Evolutionary conservation across 768 basidiomycete species (phyloP), one percentile per base, ranked within the genome.

Genomic region (Daedalea quercina): DNA sequence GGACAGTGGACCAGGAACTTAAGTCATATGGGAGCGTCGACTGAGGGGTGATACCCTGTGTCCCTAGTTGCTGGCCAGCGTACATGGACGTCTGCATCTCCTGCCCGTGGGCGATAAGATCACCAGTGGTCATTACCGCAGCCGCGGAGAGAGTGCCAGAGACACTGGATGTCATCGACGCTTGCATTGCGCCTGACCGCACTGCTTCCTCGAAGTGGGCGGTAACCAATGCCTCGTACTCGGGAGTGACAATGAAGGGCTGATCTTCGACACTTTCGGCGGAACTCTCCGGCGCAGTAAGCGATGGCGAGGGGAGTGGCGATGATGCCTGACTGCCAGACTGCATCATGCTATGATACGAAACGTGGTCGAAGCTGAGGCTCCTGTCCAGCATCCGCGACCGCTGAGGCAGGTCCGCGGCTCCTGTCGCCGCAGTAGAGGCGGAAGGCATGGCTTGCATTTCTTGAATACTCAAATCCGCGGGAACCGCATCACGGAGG

Each of bases 241-340:
- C 63, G n/a, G 62, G 57, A 34, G 61, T 57, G 42, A 66, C 54
- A 33, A 66, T 50, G 60, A 66, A 66, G 41, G 63, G 63, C 57
- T 61, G 60, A 56, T 66, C 58, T 40, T 60, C 65, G 7, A 41
- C 25, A 35, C 54, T 58, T 23, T 57, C 57, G 2, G 37, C 49
- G 28, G 44, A 33, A 8, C 35, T 48, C 13, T 52, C 57, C 23
- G 58, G 53, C 15, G 57, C 50, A 7, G 53, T 28, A 9, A 58
- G 22, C 15, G 47, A 44, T 20, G 57, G 56, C 9, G 56, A 58
- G 17, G 57, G 52, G 7, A 56, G 52, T 24, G 61, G 60, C 17
- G 58, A 49, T 31, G 60, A 20, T 12, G 51, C 34, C 34, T 52
- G 35, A 54, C 57, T 58, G 47, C 54, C 53, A 0, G 50, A 55